These are phyloP conservation scores for Akanthomyces uredinophilus DNA, from an alignment of 2,329 filamentous ascomycete species.

Conservation along the genomic window DNA sequence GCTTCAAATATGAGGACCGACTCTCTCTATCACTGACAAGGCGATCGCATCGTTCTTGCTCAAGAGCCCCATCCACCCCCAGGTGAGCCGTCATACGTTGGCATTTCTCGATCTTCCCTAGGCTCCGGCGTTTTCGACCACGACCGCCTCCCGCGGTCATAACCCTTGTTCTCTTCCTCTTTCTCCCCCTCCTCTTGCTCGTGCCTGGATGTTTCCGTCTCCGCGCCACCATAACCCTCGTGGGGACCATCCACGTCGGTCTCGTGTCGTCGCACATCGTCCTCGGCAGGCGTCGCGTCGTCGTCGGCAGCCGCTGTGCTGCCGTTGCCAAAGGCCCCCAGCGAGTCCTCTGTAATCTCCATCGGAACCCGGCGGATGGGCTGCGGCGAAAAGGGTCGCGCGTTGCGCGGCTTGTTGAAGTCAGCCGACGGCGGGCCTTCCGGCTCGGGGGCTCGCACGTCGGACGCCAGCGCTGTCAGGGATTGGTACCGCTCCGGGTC, in stretches of 20 bases:
- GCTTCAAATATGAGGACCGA: background rate
- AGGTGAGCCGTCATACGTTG: slow-evolving; percentile 16
- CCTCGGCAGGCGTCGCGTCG: slow-evolving; percentile 13
- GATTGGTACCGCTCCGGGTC: slow-evolving; percentile 54
- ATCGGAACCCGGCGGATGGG: slow-evolving; percentile 39
- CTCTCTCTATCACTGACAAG: background rate
- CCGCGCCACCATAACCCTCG: slow-evolving; percentile 16
- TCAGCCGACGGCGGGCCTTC: slow-evolving; percentile 51
- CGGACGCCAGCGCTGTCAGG: slow-evolving; percentile 42
- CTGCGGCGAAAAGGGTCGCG: slow-evolving; percentile 57
- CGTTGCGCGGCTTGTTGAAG: slow-evolving; percentile 48
- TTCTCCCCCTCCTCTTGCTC: slow-evolving; percentile 15
- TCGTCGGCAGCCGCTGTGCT: slow-evolving; percentile 20
- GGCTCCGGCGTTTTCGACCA: slow-evolving; percentile 8
- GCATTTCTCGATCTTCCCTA: background rate
- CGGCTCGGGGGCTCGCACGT: slow-evolving; percentile 24
- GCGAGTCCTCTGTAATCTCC: slow-evolving; percentile 36
- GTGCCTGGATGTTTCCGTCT: slow-evolving; percentile 16
- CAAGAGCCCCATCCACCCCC: slow-evolving; percentile 18
- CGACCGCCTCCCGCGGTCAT: slow-evolving; percentile 14
- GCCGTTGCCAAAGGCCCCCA: slow-evolving; percentile 23
- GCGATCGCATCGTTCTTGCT: background rate
- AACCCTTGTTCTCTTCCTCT: slow-evolving; percentile 18
- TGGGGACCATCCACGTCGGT: slow-evolving; percentile 8
- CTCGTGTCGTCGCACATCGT: slow-evolving; percentile 14